These are phyloP conservation scores for Lotmaria passim DNA, from an alignment of 208 protist genomes.

Conservation along the genomic window DNA sequence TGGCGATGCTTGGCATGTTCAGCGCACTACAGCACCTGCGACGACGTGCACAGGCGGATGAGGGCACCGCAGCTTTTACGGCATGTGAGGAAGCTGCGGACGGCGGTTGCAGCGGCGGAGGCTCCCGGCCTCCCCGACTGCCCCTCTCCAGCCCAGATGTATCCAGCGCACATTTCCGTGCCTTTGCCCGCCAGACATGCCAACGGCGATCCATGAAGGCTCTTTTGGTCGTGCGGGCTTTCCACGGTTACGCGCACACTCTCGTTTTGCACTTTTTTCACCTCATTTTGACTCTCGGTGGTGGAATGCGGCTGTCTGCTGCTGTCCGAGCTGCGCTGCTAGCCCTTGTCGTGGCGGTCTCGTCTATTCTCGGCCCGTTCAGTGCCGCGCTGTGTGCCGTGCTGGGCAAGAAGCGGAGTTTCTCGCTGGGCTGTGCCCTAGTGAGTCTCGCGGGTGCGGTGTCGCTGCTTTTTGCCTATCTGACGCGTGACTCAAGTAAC, in stretches of 20 bases:
- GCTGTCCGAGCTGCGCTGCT: conserved; percentile 11
- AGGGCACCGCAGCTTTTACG: neutral
- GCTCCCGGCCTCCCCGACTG: neutral
- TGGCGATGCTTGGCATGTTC: neutral
- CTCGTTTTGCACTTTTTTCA: conserved; percentile 11
- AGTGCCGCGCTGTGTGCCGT: neutral
- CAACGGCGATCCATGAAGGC: conserved; percentile 61
- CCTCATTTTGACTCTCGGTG: conserved; percentile 22
- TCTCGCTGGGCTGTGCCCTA: neutral
- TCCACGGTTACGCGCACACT: conserved; percentile 36
- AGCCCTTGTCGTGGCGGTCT: conserved; percentile 13
- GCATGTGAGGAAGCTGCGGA: conserved; percentile 5
- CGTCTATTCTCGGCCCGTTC: conserved; percentile 15
- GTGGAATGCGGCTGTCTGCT: conserved; percentile 16
- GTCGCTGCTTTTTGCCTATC: conserved; percentile 24
- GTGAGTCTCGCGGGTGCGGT: neutral
- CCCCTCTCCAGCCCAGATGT: neutral
- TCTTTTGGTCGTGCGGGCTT: conserved; percentile 32
- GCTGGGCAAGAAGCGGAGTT: conserved; percentile 16
- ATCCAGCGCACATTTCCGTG: conserved; percentile 13
- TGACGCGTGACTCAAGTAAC: neutral
- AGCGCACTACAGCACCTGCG: conserved; percentile 8
- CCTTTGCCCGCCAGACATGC: conserved; percentile 57
- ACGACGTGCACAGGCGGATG: neutral
- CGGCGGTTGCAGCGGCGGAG: too few relatives aligned